Conservation (phyloP, 2,329 filamentous ascomycete species). For the Eutypella sp. region DNA sequence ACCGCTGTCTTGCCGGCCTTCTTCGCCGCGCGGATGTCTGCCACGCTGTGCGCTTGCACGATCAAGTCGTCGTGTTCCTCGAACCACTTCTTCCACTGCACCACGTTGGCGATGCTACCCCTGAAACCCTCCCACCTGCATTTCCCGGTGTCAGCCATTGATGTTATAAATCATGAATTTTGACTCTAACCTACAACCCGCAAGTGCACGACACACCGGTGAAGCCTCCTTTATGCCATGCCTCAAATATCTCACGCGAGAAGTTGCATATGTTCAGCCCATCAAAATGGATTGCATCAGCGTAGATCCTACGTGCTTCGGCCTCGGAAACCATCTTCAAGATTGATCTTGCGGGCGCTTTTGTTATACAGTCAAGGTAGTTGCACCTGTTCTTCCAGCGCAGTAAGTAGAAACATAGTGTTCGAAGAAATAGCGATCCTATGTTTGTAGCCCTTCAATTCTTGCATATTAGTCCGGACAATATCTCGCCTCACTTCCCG, state of each 20-base stretch:
- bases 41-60: slow-evolving; percentile 31
- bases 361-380: too few species aligned
- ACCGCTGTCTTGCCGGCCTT: slow-evolving; percentile 31
- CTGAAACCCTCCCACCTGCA: slow-evolving; percentile 31
- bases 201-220: slow-evolving; percentile 37
- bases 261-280: slow-evolving; percentile 37
- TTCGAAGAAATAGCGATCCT: too few species aligned
- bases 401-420: too few species aligned
- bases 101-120: slow-evolving; percentile 32
- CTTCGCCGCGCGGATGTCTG: slow-evolving; percentile 33
- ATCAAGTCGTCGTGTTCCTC: slow-evolving; percentile 35
- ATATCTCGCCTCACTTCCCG: too few species aligned
- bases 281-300: slow-evolving; percentile 33
- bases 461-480: too few species aligned
- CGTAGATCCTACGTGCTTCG: slow-evolving; percentile 31
- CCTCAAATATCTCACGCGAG: slow-evolving; percentile 33
- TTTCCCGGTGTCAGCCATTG: not conserved
- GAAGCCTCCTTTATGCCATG: slow-evolving; percentile 33
- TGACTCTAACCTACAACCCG: slow-evolving; percentile 17
- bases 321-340: slow-evolving; percentile 28
- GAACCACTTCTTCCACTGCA: slow-evolving; percentile 39
- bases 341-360: slow-evolving; percentile 4
- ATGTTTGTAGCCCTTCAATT: too few species aligned
- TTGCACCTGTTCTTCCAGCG: too few species aligned
- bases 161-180: not conserved